Conservation (phyloP, 2,329 filamentous ascomycete species). For the Trichoderma simmonsii region DNA sequence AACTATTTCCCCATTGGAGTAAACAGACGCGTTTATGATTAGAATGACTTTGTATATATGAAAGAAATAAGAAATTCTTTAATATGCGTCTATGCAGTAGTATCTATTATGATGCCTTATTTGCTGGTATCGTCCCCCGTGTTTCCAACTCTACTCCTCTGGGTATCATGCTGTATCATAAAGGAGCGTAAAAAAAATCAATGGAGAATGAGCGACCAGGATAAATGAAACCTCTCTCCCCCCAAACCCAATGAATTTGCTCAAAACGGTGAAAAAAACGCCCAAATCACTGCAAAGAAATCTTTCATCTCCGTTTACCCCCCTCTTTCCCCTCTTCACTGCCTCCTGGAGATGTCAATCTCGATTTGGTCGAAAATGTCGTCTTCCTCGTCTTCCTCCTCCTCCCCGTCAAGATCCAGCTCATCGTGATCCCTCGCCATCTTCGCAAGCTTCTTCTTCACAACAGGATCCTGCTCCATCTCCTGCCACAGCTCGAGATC, state of each 20-base stretch:
- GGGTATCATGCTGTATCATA: conserved; percentile 17
- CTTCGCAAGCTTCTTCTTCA: conserved; percentile 41
- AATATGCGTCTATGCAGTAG: background rate
- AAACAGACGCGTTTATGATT: background rate
- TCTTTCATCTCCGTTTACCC: background rate
- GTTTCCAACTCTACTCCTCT: background rate
- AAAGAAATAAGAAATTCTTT: background rate
- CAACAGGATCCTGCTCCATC: conserved; percentile 49
- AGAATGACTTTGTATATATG: background rate
- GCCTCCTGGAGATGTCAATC: conserved; percentile 16
- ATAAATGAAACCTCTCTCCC: background rate
- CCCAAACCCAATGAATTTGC: background rate
- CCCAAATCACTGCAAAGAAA: background rate
- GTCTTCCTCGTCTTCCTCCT: conserved; percentile 20
- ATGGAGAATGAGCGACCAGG: background rate
- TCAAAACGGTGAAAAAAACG: background rate
- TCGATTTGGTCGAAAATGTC: conserved; percentile 15
- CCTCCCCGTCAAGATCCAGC: conserved; percentile 20
- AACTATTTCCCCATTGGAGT: background rate
- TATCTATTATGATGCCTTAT: background rate
- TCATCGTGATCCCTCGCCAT: conserved; percentile 38
- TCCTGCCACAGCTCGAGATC: conserved; percentile 57
- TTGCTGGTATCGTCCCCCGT: background rate
- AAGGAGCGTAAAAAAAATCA: conserved; percentile 4
- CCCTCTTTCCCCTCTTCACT: background rate